Evolutionary conservation across 371 early-diverging fungal species (phyloP), one percentile per base, ranked within the genome.

Genomic region (Mortierella sp.): DNA sequence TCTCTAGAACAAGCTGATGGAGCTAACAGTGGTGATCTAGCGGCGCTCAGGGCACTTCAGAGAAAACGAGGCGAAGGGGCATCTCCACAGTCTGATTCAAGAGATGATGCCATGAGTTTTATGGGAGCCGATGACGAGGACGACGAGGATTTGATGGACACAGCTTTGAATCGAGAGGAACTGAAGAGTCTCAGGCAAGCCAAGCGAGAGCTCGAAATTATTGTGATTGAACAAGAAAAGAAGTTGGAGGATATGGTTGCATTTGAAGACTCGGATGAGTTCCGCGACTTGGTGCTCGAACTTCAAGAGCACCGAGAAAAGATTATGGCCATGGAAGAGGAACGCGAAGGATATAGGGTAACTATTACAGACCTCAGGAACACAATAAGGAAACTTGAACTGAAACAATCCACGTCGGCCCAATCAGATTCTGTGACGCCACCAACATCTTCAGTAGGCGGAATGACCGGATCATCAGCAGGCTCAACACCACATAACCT

Each of bases 281-380:
- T 86, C 52, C 43, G 84, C 18, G 75, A 86, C 26, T 39, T 73
- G 62, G 72, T 78, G 60, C 26, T 80, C 10, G 87, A 83, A 28
- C 66, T 87, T 35, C 89, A 83, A 32, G 87, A 87, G 62, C 88
- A 88, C 59, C 71, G 81, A 16, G 85, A 86, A 26, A 70, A 78
- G 40, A 83, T 88, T 37, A 68, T 85, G 37, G 61, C 70, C 35
- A 55, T 88, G 72, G 85, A 86, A 61, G 77, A 81, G 62, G 80
- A 84, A 52, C 66, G 72, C 5, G 79, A 84, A 26, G 40, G 47
- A 14, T 61, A 71, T 37, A 70, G 59, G 73, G 30, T 55, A 5
- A 62, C 70, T 26, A 59, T 84, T 47, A 61, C 67, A 0, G 84
- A 83, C 20, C 70, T 84, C 30, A 45, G 58, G 73, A 73, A 78